Evolutionary conservation across 2,329 filamentous ascomycete genomes (phyloP).

Genomic region (Ceratocystis albifundus): DNA sequence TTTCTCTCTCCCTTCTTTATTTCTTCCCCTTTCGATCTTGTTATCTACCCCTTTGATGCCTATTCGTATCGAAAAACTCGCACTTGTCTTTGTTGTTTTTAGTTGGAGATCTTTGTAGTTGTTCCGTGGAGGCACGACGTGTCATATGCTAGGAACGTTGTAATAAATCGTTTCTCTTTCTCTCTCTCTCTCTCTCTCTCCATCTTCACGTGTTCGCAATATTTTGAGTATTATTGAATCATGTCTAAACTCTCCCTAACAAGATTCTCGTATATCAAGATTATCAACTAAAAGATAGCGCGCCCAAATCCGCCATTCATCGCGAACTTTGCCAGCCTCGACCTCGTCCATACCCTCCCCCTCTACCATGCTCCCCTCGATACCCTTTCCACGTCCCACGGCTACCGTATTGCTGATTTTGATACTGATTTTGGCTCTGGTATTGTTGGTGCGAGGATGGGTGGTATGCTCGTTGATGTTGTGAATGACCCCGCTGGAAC

Average conservation of each 20-base stretch:
- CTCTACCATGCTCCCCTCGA: conserved; percentile 6
- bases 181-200: too few species aligned
- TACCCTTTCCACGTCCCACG: neutral
- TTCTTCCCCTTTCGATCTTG: conserved; percentile 15
- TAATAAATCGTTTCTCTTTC: too few species aligned
- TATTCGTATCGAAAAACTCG: conserved; percentile 5
- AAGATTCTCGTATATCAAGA: too few species aligned
- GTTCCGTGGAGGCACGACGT: neutral
- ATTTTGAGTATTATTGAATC: too few species aligned
- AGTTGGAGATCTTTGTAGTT: conserved; percentile 5
- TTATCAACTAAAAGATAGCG: too few species aligned
- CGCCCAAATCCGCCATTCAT: neutral
- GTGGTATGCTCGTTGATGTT: neutral
- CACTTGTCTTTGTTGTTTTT: conserved; percentile 8
- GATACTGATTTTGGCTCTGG: neutral
- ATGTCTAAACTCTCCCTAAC: too few species aligned
- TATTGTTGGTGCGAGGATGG: neutral
- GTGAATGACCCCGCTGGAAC: conserved; percentile 2
- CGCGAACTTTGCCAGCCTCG: neutral
- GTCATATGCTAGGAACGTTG: neutral
- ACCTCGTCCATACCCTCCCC: neutral
- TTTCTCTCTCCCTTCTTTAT: conserved; percentile 24
- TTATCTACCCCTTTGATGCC: conserved; percentile 3
- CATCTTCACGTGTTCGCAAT: too few species aligned
- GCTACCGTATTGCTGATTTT: neutral